phyloP scores from a whole-genome alignment of 2,329 filamentous ascomycete species.

The Raffaelea albimanens region DNA sequence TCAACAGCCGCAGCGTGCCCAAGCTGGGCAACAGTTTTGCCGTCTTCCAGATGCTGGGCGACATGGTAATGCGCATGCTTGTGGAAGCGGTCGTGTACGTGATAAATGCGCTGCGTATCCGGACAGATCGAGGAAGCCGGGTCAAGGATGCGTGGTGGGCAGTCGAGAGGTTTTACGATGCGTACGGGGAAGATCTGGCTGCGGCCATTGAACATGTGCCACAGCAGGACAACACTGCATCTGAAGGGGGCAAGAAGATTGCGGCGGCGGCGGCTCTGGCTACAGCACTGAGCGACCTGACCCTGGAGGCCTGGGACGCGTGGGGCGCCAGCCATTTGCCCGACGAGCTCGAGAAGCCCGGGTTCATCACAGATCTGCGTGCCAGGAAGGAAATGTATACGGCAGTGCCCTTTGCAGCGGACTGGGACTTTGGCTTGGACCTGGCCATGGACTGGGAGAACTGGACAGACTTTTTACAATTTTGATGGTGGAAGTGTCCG shows the following conservation, averaged over 20 bases:
- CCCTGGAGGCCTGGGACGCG: slow-evolving; percentile 9
- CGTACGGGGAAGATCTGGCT: slow-evolving; percentile 12
- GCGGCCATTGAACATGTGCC: slow-evolving; percentile 2
- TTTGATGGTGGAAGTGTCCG: no score
- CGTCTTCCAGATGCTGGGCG: slow-evolving; percentile 19
- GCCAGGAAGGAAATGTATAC: neutral
- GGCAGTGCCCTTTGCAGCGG: neutral
- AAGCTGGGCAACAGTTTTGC: slow-evolving; percentile 17
- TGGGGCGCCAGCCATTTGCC: neutral
- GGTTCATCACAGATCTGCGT: neutral
- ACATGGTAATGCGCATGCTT: slow-evolving; percentile 17
- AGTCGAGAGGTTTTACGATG: slow-evolving; percentile 16
- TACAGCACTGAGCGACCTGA: slow-evolving; percentile 8
- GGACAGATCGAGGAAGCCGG: slow-evolving; percentile 8
- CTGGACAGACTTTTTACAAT: slow-evolving; percentile 8
- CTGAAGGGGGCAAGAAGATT: slow-evolving; percentile 1
- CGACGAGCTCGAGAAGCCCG: neutral
- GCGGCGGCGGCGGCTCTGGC: slow-evolving; percentile 2
- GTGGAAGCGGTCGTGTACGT: slow-evolving; percentile 23
- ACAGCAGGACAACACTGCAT: neutral
- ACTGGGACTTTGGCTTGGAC: slow-evolving; percentile 1
- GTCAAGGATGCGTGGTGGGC: slow-evolving; percentile 19
- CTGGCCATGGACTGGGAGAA: slow-evolving; percentile 8
- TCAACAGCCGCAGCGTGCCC: slow-evolving; percentile 4
- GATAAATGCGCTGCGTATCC: slow-evolving; percentile 19